These are phyloP conservation scores for Globisporangium radiosum DNA, from an alignment of 352 stramenopile species.

Conservation along the genomic window DNA sequence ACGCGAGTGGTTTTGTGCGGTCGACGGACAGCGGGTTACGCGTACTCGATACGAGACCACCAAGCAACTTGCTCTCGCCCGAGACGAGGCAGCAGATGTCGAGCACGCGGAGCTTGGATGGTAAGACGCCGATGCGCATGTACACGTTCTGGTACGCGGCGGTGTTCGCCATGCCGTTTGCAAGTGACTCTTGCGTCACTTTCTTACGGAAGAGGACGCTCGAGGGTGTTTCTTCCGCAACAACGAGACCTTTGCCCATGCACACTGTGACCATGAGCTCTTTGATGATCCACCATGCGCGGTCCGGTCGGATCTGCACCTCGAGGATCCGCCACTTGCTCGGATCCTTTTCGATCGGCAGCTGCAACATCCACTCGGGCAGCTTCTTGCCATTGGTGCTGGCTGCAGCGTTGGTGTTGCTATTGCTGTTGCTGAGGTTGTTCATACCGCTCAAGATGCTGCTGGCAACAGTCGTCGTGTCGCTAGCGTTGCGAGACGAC, in stretches of 20 bases:
- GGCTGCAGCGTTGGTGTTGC: neutral
- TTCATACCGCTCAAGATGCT: constrained; percentile 9
- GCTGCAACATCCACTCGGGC: constrained; percentile 45
- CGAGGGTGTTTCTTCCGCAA: constrained; percentile 42
- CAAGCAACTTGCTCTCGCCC: constrained; percentile 60
- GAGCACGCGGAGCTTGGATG: constrained; percentile 70
- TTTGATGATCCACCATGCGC: constrained; percentile 68
- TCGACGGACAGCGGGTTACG: constrained; percentile 26
- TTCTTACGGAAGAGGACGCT: constrained; percentile 73
- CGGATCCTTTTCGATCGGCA: constrained; percentile 58
- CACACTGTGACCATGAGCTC: constrained; percentile 73
- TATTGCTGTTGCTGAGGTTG: neutral
- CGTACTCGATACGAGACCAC: constrained; percentile 39
- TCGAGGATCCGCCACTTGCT: constrained; percentile 64
- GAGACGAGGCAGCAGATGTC: constrained; percentile 61
- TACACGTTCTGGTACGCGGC: constrained; percentile 73
- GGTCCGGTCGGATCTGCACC: constrained; percentile 62
- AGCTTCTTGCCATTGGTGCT: constrained; percentile 9
- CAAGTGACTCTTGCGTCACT: constrained; percentile 47
- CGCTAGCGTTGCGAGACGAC: neutral
- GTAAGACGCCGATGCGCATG: constrained; percentile 60
- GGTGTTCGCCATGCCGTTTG: constrained; percentile 56
- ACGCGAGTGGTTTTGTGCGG: constrained; percentile 38
- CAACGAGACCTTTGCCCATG: constrained; percentile 65
- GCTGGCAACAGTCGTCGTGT: neutral